These are phyloP conservation scores for Scleromitrula shiraiana DNA, from an alignment of 2,329 filamentous ascomycete genomes.

Conservation along the genomic window DNA sequence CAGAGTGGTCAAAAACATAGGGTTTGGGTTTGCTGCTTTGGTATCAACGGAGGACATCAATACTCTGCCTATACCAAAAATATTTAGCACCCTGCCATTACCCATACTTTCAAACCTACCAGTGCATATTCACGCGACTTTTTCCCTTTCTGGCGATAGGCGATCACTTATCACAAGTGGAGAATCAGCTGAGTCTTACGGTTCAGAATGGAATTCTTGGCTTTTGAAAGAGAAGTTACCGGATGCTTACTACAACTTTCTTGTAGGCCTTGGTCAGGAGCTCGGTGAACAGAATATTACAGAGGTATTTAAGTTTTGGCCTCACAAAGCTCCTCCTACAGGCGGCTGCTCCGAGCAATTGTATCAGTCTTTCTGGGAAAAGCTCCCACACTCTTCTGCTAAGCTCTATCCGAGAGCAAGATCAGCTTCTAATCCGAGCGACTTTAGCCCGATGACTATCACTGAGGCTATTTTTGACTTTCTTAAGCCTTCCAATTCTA, in stretches of 20 bases:
- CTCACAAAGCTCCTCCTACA: constrained; percentile 10
- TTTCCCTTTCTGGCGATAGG: constrained; percentile 26
- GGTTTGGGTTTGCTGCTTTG: constrained; percentile 20
- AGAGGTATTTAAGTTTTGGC: constrained; percentile 20
- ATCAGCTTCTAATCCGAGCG: not conserved
- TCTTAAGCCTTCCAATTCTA: constrained; percentile 10
- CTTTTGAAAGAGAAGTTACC: constrained; percentile 20
- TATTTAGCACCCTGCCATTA: constrained; percentile 22
- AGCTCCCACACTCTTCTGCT: constrained; percentile 13
- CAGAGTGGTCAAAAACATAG: constrained; percentile 17
- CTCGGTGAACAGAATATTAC: too few species aligned
- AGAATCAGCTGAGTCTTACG: constrained; percentile 10
- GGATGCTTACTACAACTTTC: constrained; percentile 22
- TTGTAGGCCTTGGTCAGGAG: constrained; percentile 14
- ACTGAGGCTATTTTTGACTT: constrained; percentile 22
- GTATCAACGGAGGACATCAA: not conserved
- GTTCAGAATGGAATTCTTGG: constrained; percentile 22
- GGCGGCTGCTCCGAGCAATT: constrained; percentile 13
- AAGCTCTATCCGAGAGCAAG: constrained; percentile 19
- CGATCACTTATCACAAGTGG: constrained; percentile 20
- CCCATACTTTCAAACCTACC: constrained; percentile 20
- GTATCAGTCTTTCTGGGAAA: constrained; percentile 18
- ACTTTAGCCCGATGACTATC: constrained; percentile 10
- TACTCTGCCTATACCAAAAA: constrained; percentile 3
- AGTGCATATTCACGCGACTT: constrained; percentile 27